These are phyloP conservation scores for Cicer chorassanicum DNA, from an alignment of 306 rosid species.

Conservation along the genomic window DNA sequence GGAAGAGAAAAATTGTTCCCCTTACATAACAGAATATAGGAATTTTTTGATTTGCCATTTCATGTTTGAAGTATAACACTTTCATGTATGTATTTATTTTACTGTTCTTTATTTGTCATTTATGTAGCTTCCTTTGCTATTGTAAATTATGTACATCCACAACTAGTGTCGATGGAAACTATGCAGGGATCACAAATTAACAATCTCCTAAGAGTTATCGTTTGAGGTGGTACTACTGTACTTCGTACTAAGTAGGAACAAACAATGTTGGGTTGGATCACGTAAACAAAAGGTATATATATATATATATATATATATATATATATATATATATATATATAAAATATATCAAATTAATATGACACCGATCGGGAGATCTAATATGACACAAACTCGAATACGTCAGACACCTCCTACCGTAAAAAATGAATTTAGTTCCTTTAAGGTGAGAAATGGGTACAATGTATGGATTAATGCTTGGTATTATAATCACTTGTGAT, in stretches of 20 bases:
- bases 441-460: too few species aligned
- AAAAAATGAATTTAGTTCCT: too few species aligned
- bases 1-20: background rate
- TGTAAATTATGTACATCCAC: background rate
- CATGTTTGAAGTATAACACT: background rate
- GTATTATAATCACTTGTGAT: too few species aligned
- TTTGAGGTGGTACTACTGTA: slow-evolving; percentile 1
- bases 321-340: too few species aligned
- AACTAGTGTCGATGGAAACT: background rate
- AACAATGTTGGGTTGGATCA: slow-evolving; percentile 7
- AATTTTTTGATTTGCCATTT: background rate
- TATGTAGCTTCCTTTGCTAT: background rate
- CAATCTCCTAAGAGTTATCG: slow-evolving; percentile 2
- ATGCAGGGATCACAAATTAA: background rate
- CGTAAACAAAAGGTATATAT: background rate
- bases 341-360: too few species aligned
- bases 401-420: too few species aligned
- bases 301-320: too few species aligned
- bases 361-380: too few species aligned
- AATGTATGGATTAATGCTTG: too few species aligned
- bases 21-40: background rate
- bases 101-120: background rate
- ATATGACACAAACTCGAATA: too few species aligned
- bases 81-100: background rate
- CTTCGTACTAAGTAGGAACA: background rate